Conservation (phyloP, 2,329 filamentous ascomycete genomes). For the Albifimbria verrucaria region DNA sequence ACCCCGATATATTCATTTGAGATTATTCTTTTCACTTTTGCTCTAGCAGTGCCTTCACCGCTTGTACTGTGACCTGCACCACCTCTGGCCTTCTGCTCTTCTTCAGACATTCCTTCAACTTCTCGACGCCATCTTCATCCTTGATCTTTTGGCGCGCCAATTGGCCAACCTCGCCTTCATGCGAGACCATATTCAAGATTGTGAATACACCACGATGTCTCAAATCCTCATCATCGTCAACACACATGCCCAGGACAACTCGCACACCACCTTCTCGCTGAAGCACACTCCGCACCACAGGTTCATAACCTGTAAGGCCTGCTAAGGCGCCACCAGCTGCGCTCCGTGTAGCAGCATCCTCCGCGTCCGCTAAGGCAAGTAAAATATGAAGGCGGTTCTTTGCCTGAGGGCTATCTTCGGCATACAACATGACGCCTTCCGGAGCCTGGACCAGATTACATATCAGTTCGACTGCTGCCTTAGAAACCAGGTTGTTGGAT, state of each 20-base stretch:
- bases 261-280: conserved; percentile 68
- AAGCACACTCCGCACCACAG: conserved; percentile 68
- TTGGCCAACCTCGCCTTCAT: conserved; percentile 62
- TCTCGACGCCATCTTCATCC: conserved; percentile 60
- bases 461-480: conserved; percentile 82
- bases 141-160: conserved; percentile 59
- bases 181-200: conserved; percentile 67
- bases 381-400: conserved; percentile 76
- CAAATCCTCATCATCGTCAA: conserved; percentile 67
- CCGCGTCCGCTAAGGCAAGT: conserved; percentile 81
- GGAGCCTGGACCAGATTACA: conserved; percentile 81
- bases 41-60: conserved; percentile 64
- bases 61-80: conserved; percentile 67
- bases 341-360: conserved; percentile 73
- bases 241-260: conserved; percentile 77
- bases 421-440: conserved; percentile 65
- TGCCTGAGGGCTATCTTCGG: conserved; percentile 63
- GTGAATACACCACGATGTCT: conserved; percentile 72
- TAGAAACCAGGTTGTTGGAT: conserved; percentile 70
- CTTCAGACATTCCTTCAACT: conserved; percentile 67
- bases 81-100: conserved; percentile 67
- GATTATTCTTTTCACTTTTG: conserved; percentile 17
- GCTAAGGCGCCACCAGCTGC: conserved; percentile 88
- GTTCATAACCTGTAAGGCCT: conserved; percentile 75
- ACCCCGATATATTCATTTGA: background rate